These are phyloP conservation scores for Penicillium psychrosexuale DNA, from an alignment of 2,329 filamentous ascomycete species.

Conservation along the genomic window DNA sequence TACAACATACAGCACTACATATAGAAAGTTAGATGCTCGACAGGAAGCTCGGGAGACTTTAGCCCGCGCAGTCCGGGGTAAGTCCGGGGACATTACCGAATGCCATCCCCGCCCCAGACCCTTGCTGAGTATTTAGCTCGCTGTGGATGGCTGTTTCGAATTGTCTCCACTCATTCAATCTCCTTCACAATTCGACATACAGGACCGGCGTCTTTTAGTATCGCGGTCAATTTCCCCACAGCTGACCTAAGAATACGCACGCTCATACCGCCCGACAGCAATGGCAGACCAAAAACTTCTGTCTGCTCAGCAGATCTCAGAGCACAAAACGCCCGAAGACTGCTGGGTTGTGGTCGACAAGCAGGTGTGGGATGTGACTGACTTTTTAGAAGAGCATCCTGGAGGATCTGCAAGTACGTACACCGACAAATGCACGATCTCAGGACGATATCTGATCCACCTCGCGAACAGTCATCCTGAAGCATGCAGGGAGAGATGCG, in stretches of 20 bases:
- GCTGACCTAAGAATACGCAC: not conserved
- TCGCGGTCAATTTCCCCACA: not conserved
- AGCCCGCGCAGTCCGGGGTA: slow-evolving; percentile 16
- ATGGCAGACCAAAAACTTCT: slow-evolving; percentile 37
- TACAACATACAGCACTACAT: not conserved
- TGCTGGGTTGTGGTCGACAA: slow-evolving; percentile 68
- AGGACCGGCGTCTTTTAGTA: not conserved
- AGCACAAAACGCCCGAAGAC: slow-evolving; percentile 50
- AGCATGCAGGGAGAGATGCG: slow-evolving; percentile 47
- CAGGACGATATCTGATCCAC: not conserved
- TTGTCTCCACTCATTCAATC: too few relatives aligned
- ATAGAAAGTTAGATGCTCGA: not conserved
- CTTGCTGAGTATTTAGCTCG: slow-evolving; percentile 22
- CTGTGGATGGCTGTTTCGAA: slow-evolving; percentile 10
- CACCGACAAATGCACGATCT: not conserved
- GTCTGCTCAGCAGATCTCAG: slow-evolving; percentile 45
- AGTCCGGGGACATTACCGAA: slow-evolving; percentile 21
- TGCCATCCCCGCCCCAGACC: not conserved
- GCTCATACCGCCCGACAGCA: not conserved
- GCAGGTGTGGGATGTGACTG: slow-evolving; percentile 65
- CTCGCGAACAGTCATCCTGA: slow-evolving; percentile 40
- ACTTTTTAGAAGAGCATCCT: slow-evolving; percentile 63
- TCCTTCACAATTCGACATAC: not conserved
- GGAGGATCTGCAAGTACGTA: slow-evolving; percentile 53
- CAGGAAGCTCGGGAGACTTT: not conserved